phyloP scores from a whole-genome alignment of 1,139 yeast genomes.

The Lodderomyces metapsilosis region DNA sequence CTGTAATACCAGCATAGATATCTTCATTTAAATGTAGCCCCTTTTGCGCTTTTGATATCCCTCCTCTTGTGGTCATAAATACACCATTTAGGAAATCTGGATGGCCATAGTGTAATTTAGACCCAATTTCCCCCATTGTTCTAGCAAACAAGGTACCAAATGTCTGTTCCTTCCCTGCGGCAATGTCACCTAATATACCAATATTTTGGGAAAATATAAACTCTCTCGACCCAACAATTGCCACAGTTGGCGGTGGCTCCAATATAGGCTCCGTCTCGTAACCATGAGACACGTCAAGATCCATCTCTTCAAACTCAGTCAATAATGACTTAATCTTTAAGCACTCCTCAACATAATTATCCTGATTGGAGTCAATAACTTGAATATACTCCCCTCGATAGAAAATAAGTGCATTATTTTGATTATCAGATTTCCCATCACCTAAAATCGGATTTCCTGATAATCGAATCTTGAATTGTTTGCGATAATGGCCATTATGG shows the following conservation, averaged over 20 bases:
- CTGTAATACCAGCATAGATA: constrained; percentile 89
- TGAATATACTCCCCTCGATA: constrained; percentile 87
- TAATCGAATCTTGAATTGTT: constrained; percentile 54
- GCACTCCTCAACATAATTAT: constrained; percentile 83
- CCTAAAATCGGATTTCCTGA: constrained; percentile 90
- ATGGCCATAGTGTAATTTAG: constrained; percentile 87
- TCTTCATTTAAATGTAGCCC: constrained; percentile 88
- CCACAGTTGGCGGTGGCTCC: constrained; percentile 51
- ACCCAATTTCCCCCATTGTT: constrained; percentile 82
- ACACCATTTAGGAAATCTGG: constrained; percentile 85
- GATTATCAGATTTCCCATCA: constrained; percentile 89
- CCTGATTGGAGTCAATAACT: constrained; percentile 86
- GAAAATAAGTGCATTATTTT: constrained; percentile 72
- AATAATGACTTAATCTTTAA: constrained; percentile 73
- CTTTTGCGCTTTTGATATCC: constrained; percentile 84
- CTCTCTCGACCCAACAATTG: constrained; percentile 86
- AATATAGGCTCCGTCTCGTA: neutral
- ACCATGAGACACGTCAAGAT: constrained; percentile 21
- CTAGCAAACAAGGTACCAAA: constrained; percentile 89
- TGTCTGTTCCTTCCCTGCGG: constrained; percentile 92
- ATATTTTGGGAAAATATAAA: constrained; percentile 83
- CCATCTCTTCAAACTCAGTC: constrained; percentile 73
- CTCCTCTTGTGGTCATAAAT: constrained; percentile 89
- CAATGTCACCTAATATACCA: constrained; percentile 86
- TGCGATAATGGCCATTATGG: constrained; percentile 39